Evolutionary conservation across 2,329 filamentous ascomycete genomes (phyloP).

Genomic region (Magnaporthiopsis poae): DNA sequence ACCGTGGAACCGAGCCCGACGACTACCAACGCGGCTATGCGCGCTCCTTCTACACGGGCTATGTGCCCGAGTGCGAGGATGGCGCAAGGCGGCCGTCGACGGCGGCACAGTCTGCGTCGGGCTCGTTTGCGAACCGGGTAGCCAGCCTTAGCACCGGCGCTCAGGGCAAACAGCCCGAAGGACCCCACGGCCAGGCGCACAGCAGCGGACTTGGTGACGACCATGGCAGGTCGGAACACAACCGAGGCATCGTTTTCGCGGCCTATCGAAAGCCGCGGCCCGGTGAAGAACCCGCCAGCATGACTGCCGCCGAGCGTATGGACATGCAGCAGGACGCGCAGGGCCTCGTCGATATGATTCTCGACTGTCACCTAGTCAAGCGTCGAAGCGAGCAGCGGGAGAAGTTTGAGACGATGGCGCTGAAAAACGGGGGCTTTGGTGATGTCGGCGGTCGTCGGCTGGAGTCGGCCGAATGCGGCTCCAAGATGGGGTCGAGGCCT

Average conservation of each 20-base stretch:
- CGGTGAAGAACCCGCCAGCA: constrained; percentile 24
- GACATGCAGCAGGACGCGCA: constrained; percentile 40
- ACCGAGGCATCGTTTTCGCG: constrained; percentile 47
- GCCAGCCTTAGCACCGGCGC: constrained; percentile 17
- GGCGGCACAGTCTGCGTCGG: neutral
- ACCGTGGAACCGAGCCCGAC: constrained; percentile 32
- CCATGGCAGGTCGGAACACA: constrained; percentile 17
- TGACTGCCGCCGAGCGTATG: constrained; percentile 32
- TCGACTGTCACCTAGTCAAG: constrained; percentile 32
- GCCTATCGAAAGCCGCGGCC: constrained; percentile 40
- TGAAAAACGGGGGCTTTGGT: neutral
- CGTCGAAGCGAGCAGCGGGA: constrained; percentile 5
- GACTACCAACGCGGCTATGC: constrained; percentile 40
- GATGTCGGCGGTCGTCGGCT: neutral
- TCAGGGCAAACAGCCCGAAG: constrained; percentile 16
- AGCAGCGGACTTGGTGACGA: constrained; percentile 14
- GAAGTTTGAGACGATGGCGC: neutral
- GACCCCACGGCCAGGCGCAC: neutral
- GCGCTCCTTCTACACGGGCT: constrained; percentile 41
- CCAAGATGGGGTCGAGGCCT: too few relatives aligned
- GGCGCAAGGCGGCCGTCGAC: neutral
- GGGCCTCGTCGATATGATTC: constrained; percentile 41
- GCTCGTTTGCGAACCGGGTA: neutral
- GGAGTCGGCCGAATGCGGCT: neutral
- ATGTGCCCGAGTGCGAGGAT: constrained; percentile 11